Evolutionary conservation across 2,329 filamentous ascomycete genomes (phyloP), one percentile per base, ranked within the genome.

Genomic region (Epichloe sp.): DNA sequence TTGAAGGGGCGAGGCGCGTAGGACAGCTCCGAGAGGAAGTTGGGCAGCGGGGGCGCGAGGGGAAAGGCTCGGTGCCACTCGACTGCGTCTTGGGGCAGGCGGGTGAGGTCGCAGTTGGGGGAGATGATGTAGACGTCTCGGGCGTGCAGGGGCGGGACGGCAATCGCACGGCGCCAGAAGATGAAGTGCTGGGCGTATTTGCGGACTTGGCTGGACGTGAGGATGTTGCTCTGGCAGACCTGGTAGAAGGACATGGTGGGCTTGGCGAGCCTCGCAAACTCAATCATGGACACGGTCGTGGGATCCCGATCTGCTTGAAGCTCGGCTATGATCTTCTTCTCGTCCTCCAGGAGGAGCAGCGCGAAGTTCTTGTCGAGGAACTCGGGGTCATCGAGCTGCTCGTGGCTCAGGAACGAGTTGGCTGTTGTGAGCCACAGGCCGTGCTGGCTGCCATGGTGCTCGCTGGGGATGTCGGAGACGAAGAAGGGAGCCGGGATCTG

Each of bases 181-280:
- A 97, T 89, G 55, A 98, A 84, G 69, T 97, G 93, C 52, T 88
- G 86, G 10, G 90, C 89, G 55, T 95, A 86, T 58, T 88, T 84
- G 56, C 91, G 85, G 55, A 97, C 85, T 58, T 95, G 87, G 35
- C 80, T 76, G 1, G 93, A 75, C 3, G 85, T 82, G 49, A 97
- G 83, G 19, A 83, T 78, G 48, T 85, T 80, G 57, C 77, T 79
- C 57, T 83, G 78, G 15, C 83, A 80, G 50, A 88, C 79, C 63
- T 90, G 86, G 51, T 80, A 71, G 63, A 85, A 82, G 70, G 82
- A 84, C 56, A 80, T 69, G 11, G 78, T 85, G 10, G 82, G 81
- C 59, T 77, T 86, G 58, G 76, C 90, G 56, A 88, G 78, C 54
- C 85, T 81, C 37, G 87, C 85, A 66, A 90, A 89, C 64, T 90